Evolutionary conservation across 208 protist genomes (phyloP), one percentile per base, ranked within the genome.

Genomic region (Sergeia podlipaevii): DNA sequence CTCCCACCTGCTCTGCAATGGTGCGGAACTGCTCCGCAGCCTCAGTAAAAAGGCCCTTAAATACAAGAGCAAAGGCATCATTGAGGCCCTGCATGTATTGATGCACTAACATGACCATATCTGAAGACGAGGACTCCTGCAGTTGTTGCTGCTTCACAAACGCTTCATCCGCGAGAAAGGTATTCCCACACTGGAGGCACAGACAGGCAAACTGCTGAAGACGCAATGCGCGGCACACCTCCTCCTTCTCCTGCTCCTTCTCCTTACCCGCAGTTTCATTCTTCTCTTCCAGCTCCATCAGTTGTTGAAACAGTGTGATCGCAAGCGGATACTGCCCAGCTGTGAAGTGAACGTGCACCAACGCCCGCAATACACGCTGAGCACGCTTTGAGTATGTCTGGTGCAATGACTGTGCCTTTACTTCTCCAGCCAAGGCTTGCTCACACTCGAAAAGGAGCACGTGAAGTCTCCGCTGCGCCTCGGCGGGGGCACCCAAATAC

Each of bases 261-360:
- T 17, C 48, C 6, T 13, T 33, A 30, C 28, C 55, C 30, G 43
- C 3, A 2, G 51, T 52, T 3, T 47, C 41, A 32, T 57, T 45
- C 18, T 50, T 24, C 7, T 72, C 47, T 18, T 77, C 70, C 18
- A 45, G 49, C 6, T 63, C 26, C 10, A 93, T 68, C 15, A 82
- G 63, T 43, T 60, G 52, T 17, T 78, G 65, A 18, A 76, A 72
- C 0, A 80, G 15, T 10, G 58, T 68, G 30, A 84, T 64, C 1
- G 72, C 72, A 21, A 80, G 57, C n/a, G 69, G 65, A n/a, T 81
- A 73, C 60, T 93, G 69, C 26, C 67, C 70, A 28, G 56, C 17
- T 43, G 77, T 52, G 60, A 78, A 77, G 56, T 88, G 72, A 15
- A 77, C 67, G 10, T 79, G 65, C 36, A 86, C 65, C 17, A 93